phyloP scores from a whole-genome alignment of 2,329 filamentous ascomycete species.

The Beauveria sp. region DNA sequence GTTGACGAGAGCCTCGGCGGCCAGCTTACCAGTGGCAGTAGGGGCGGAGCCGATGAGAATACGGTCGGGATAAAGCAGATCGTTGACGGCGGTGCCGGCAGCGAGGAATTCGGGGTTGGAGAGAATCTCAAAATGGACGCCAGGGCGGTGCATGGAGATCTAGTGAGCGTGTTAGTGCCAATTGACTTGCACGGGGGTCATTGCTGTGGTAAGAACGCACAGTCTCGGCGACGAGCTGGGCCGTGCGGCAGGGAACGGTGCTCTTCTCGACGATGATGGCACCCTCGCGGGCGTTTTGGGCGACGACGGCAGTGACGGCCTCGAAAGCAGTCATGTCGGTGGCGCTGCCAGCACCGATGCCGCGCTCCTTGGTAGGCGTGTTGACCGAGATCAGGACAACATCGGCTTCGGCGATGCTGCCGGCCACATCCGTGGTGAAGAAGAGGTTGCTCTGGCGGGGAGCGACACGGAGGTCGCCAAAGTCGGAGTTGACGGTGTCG shows the following conservation, averaged over 20 bases:
- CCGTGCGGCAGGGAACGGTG: slow-evolving; percentile 70
- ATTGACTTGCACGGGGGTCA: too few relatives aligned
- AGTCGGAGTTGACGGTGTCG: slow-evolving; percentile 22
- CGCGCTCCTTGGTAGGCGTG: slow-evolving; percentile 67
- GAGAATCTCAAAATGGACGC: slow-evolving; percentile 63
- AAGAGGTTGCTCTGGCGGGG: slow-evolving; percentile 57
- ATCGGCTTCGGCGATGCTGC: slow-evolving; percentile 58
- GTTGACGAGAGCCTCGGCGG: slow-evolving; percentile 54
- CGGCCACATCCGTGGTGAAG: slow-evolving; percentile 62
- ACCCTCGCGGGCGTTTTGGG: slow-evolving; percentile 54
- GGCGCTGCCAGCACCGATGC: slow-evolving; percentile 61
- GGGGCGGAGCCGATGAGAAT: slow-evolving; percentile 65
- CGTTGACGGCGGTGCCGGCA: slow-evolving; percentile 65
- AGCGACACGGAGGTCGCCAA: slow-evolving; percentile 27
- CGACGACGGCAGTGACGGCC: slow-evolving; percentile 59
- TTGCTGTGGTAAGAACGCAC: slow-evolving; percentile 32
- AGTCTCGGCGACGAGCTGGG: slow-evolving; percentile 60
- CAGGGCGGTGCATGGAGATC: slow-evolving; percentile 52
- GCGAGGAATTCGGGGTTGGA: slow-evolving; percentile 79
- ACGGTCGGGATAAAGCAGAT: slow-evolving; percentile 63
- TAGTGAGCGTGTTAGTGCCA: slow-evolving; percentile 17
- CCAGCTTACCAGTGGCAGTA: slow-evolving; percentile 51
- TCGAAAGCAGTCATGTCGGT: slow-evolving; percentile 69
- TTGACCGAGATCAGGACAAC: slow-evolving; percentile 71
- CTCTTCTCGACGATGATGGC: slow-evolving; percentile 77